Conservation (phyloP, 495 filamentous ascomycete genomes). For the Daldinia concentrica region DNA sequence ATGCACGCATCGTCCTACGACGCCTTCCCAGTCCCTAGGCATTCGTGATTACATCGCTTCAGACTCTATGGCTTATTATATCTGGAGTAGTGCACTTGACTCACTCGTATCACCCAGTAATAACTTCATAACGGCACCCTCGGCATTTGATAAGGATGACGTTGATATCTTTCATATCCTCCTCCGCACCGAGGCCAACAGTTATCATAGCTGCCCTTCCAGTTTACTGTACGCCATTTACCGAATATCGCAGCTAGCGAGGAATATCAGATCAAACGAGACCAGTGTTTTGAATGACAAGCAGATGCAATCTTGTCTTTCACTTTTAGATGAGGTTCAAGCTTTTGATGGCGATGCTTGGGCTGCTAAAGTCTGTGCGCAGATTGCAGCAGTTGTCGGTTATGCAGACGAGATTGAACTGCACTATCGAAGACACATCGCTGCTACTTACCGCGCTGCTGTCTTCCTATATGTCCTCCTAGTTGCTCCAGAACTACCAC, state of each 20-base stretch:
- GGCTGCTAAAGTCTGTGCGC: slow-evolving; percentile 48
- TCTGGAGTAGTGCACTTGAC: slow-evolving; percentile 43
- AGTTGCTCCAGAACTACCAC: slow-evolving; percentile 36
- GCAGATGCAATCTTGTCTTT: slow-evolving; percentile 37
- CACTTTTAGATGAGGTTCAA: slow-evolving; percentile 45
- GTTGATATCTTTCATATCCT: slow-evolving; percentile 49
- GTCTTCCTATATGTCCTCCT: slow-evolving; percentile 52
- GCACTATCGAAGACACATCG: slow-evolving; percentile 52
- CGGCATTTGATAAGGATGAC: slow-evolving; percentile 34
- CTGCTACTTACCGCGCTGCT: slow-evolving; percentile 57
- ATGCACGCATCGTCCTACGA: not conserved
- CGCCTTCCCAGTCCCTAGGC: slow-evolving; percentile 14
- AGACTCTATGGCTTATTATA: slow-evolving; percentile 52
- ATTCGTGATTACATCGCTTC: slow-evolving; percentile 54
- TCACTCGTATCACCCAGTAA: slow-evolving; percentile 53
- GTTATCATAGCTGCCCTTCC: slow-evolving; percentile 59
- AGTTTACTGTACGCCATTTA: slow-evolving; percentile 52
- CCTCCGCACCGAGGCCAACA: slow-evolving; percentile 53
- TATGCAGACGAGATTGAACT: slow-evolving; percentile 47
- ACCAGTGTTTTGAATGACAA: slow-evolving; percentile 13
- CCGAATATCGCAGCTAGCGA: slow-evolving; percentile 47
- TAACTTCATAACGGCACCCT: slow-evolving; percentile 15
- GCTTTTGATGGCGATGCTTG: slow-evolving; percentile 49
- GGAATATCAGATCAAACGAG: slow-evolving; percentile 16
- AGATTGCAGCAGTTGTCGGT: slow-evolving; percentile 29